These are phyloP conservation scores for Lotus japonicus DNA, from an alignment of 306 rosid genomes.

Conservation along the genomic window DNA sequence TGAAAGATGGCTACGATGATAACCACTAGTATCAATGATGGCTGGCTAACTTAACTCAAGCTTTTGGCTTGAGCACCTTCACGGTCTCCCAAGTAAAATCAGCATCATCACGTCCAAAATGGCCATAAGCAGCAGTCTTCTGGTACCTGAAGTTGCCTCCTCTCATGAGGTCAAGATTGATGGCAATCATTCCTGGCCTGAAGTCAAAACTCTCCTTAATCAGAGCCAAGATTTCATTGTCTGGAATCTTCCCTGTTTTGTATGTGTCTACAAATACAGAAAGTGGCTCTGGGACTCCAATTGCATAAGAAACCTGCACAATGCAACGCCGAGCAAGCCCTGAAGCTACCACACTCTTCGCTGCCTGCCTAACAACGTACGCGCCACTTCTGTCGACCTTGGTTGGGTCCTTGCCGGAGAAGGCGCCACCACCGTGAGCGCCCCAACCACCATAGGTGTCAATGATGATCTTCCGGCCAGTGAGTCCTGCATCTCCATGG, in stretches of 20 bases:
- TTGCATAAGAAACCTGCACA: conserved; percentile 88
- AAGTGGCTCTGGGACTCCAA: conserved; percentile 75
- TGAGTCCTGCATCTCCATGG: conserved; percentile 85
- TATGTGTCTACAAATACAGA: conserved; percentile 68
- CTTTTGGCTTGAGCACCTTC: conserved; percentile 67
- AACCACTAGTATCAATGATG: conserved; percentile 20
- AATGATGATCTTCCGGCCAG: conserved; percentile 77
- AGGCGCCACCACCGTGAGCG: conserved; percentile 88
- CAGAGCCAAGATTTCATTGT: conserved; percentile 57
- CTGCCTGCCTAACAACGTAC: conserved; percentile 75
- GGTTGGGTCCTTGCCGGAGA: conserved; percentile 86
- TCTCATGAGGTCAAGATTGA: conserved; percentile 61
- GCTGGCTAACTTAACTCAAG: conserved; percentile 37
- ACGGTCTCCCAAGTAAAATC: conserved; percentile 85
- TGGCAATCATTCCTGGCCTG: conserved; percentile 82
- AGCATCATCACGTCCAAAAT: conserved; percentile 75
- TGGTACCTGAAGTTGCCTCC: conserved; percentile 79
- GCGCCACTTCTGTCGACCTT: conserved; percentile 87
- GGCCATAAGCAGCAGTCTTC: conserved; percentile 83
- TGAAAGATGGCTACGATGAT: conserved; percentile 34
- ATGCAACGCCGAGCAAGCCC: conserved; percentile 68
- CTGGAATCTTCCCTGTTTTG: conserved; percentile 63
- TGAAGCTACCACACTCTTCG: conserved; percentile 76
- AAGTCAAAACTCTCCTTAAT: conserved; percentile 71
- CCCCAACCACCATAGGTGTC: conserved; percentile 94